A percentile compares a stretch with the other conserved stretches of the same genome.
phyloP scores from a whole-genome alignment of 495 filamentous ascomycete species.

The Glonium stellatum region DNA sequence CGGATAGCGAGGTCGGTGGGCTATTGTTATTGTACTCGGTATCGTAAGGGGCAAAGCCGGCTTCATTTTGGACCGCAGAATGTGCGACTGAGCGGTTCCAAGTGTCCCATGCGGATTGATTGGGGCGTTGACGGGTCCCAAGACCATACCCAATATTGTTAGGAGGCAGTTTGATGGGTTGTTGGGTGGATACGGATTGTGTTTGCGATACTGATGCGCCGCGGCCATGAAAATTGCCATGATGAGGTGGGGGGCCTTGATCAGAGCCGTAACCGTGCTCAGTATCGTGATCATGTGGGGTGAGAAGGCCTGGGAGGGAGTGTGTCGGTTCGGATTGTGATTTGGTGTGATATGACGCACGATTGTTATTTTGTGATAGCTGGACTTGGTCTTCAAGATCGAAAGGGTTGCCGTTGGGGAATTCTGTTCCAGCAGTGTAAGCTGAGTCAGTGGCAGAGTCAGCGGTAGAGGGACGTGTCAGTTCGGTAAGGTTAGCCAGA shows the following conservation, averaged over 20 bases:
- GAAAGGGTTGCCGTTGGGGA: slow-evolving; percentile 36
- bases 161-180: neutral
- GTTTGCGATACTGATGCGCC: slow-evolving; percentile 24
- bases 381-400: slow-evolving; percentile 35
- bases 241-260: slow-evolving; percentile 10
- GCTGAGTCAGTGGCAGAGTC: slow-evolving; percentile 30
- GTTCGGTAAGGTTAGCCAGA: slow-evolving; percentile 27
- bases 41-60: slow-evolving; percentile 9
- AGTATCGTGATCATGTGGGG: slow-evolving; percentile 8
- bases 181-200: slow-evolving; percentile 4
- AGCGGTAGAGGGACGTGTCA: slow-evolving; percentile 33
- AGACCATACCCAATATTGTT: slow-evolving; percentile 10
- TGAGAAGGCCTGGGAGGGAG: slow-evolving; percentile 20
- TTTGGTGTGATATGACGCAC: slow-evolving; percentile 26
- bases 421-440: slow-evolving; percentile 29
- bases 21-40: slow-evolving; percentile 7
- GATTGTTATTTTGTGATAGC: slow-evolving; percentile 25
- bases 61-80: no score
- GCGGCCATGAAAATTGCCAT: slow-evolving; percentile 21
- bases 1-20: slow-evolving; percentile 11
- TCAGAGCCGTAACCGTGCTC: slow-evolving; percentile 23
- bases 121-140: slow-evolving; percentile 6
- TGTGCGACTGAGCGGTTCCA: slow-evolving; percentile 15
- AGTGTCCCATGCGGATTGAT: slow-evolving; percentile 20
- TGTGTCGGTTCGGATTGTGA: slow-evolving; percentile 29